Conservation (phyloP, 305 asterid genomes). For the Fraxinus platypoda region DNA sequence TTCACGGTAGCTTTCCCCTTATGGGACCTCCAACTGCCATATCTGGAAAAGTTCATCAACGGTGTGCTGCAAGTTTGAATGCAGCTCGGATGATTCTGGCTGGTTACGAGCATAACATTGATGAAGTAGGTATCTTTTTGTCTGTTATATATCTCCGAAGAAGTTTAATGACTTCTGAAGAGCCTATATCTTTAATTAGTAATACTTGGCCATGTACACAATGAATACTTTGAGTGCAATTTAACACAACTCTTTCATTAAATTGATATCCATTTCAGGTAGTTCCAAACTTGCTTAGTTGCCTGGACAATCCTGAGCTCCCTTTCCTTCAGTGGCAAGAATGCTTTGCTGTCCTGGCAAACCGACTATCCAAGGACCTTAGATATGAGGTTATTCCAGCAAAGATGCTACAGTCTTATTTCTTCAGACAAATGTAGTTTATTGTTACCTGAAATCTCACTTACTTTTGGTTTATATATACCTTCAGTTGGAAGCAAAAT, state of each 20-base stretch:
- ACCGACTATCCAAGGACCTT: constrained; percentile 82
- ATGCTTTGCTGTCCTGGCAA: constrained; percentile 93
- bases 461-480: constrained; percentile 13
- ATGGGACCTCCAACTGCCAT: constrained; percentile 96
- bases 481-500: constrained; percentile 78
- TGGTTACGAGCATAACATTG: constrained; percentile 94
- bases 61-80: constrained; percentile 92
- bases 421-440: constrained; percentile 1
- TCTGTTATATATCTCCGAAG: constrained; percentile 14
- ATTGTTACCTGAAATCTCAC: not conserved
- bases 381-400: constrained; percentile 57
- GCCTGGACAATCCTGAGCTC: constrained; percentile 97
- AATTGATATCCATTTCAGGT: constrained; percentile 54
- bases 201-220: constrained; percentile 10
- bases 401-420: constrained; percentile 3
- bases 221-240: constrained; percentile 3
- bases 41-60: constrained; percentile 95
- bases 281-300: constrained; percentile 88
- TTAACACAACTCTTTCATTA: constrained; percentile 10
- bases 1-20: constrained; percentile 80
- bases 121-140: constrained; percentile 56
- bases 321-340: constrained; percentile 99
- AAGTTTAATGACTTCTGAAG: constrained; percentile 1
- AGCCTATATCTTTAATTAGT: not conserved
- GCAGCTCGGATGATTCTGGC: constrained; percentile 97